Evolutionary conservation across 371 early-diverging fungal genomes (phyloP), one percentile per base, ranked within the genome.

Genomic region (Haplosporangium sp.): DNA sequence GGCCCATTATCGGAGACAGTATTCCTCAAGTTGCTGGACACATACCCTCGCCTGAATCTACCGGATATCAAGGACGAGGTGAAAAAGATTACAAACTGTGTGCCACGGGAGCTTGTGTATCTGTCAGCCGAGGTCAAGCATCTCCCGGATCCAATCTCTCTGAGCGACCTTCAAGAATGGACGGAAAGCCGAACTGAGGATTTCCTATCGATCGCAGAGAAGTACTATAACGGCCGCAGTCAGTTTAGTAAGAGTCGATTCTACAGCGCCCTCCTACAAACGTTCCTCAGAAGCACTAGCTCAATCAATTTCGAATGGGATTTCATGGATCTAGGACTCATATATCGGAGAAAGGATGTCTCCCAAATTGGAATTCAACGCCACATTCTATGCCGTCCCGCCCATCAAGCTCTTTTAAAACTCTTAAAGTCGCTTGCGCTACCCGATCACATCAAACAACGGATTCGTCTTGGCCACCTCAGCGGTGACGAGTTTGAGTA

Each of bases 61-160:
- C 45, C 18, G 20, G 48, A 20, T 57, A 65, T 65, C 65, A 64
- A 38, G 59, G 18, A 59, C 5, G 45, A 63, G 29, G 74, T 64
- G 45, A 64, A 18, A 43, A 51, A 47, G 23, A 60, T 67, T 64
- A 63, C 59, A 42, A 73, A 67, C 53, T 55, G 62, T 52, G 73
- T 73, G 52, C 62, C 67, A 41, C 58, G 58, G 37, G 73, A 72
- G 55, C 62, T 66, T 20, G 47, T 72, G 50, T 43, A 64, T 18
- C 56, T 71, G 53, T 57, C 64, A 43, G 43, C 51, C 55, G 11
- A 13, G 43, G 36, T 61, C 52, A 18, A 64, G 42, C 0, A 63
- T 43, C 46, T 58, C 46, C 62, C 54, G 23, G 50, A 42, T 41
- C 53, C 54, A 11, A 67, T 73, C 63, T 53, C 73, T 29, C 12